Conservation (phyloP, 2,329 filamentous ascomycete genomes). For the Furcasterigmium furcatum region DNA sequence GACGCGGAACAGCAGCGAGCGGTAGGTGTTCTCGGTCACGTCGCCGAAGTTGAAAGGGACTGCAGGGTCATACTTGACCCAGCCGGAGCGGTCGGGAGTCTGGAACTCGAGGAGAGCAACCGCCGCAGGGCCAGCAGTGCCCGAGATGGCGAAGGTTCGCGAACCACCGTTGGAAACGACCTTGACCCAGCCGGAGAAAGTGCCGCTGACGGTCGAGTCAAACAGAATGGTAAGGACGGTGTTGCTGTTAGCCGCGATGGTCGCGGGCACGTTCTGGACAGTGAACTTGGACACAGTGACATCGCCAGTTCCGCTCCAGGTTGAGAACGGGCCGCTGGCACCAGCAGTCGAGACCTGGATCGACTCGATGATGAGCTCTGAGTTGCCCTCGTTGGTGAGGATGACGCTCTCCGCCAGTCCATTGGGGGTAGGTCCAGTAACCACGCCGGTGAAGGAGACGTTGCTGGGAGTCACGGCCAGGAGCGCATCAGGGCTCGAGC, state of each 20-base stretch:
- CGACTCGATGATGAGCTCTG: slow-evolving; percentile 34
- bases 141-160: slow-evolving; percentile 43
- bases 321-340: slow-evolving; percentile 39
- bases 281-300: slow-evolving; percentile 42
- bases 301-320: slow-evolving; percentile 22
- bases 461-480: slow-evolving; percentile 43
- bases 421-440: slow-evolving; percentile 34
- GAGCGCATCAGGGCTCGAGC: slow-evolving; percentile 39
- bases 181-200: slow-evolving; percentile 43
- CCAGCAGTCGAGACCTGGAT: slow-evolving; percentile 39
- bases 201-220: slow-evolving; percentile 39
- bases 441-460: slow-evolving; percentile 44
- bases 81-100: slow-evolving; percentile 42
- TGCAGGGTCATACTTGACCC: slow-evolving; percentile 40
- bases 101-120: slow-evolving; percentile 52
- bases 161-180: slow-evolving; percentile 45
- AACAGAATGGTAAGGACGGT: slow-evolving; percentile 42
- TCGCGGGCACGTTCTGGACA: slow-evolving; percentile 40
- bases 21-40: slow-evolving; percentile 46
- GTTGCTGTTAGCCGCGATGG: slow-evolving; percentile 33
- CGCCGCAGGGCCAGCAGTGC: slow-evolving; percentile 43
- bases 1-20: slow-evolving; percentile 45
- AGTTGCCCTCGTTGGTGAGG: slow-evolving; percentile 46
- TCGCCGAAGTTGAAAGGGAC: slow-evolving; percentile 51
- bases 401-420: slow-evolving; percentile 39